Conservation (phyloP, 495 filamentous ascomycete species). For the Recurvomyces mirabilis region DNA sequence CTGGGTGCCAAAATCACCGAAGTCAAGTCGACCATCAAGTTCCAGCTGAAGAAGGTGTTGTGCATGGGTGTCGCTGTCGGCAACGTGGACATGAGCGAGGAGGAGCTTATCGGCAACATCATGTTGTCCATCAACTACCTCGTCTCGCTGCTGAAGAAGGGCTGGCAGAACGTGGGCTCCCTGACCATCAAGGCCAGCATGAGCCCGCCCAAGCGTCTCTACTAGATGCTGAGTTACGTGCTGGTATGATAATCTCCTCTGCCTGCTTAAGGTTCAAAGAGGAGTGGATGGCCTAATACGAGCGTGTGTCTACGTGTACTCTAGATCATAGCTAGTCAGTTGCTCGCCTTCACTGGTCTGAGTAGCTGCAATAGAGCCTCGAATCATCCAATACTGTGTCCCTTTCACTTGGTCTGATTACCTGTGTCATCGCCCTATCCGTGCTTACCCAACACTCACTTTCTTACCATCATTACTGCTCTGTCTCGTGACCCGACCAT, state of each 20-base stretch:
- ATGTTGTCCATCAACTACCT: slow-evolving; percentile 99
- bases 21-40: slow-evolving; percentile 99
- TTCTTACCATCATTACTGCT: neutral
- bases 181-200: slow-evolving; percentile 99
- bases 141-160: slow-evolving; percentile 97
- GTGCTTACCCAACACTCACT: neutral
- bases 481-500: too few relatives aligned
- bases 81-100: slow-evolving; percentile 93
- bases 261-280: neutral
- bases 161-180: slow-evolving; percentile 99
- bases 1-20: slow-evolving; percentile 87
- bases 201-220: slow-evolving; percentile 92
- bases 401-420: neutral
- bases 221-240: slow-evolving; percentile 44
- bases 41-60: slow-evolving; percentile 99
- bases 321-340: slow-evolving; percentile 6
- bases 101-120: slow-evolving; percentile 92
- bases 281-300: slow-evolving; percentile 13
- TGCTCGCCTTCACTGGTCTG: slow-evolving; percentile 18
- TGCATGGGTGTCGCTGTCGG: slow-evolving; percentile 98
- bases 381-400: slow-evolving; percentile 11
- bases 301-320: slow-evolving; percentile 14
- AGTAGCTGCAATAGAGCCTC: slow-evolving; percentile 16
- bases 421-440: neutral
- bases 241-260: neutral